A percentile compares a stretch with the other conserved stretches of the same genome.
These are phyloP conservation scores for Fusarium kyushuense DNA, from an alignment of 2,329 filamentous ascomycete genomes.

Conservation along the genomic window DNA sequence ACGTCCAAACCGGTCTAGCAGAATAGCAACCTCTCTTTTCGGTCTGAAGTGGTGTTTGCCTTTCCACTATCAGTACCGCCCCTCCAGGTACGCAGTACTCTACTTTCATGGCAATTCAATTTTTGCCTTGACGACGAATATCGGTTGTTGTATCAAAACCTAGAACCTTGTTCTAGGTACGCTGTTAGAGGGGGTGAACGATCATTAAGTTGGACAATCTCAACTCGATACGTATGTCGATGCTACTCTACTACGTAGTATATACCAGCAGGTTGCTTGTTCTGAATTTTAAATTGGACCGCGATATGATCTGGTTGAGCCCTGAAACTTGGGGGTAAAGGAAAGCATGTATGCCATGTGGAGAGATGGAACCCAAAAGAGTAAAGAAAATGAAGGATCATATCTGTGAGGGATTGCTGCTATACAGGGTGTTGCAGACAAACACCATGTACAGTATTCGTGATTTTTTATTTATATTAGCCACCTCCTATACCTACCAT, in stretches of 20 bases:
- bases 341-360: constrained; percentile 29
- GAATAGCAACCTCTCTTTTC: constrained; percentile 25
- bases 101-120: not conserved
- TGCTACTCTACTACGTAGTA: constrained; percentile 16
- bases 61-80: constrained; percentile 1
- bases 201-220: constrained; percentile 8
- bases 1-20: constrained; percentile 32
- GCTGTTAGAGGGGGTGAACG: not conserved
- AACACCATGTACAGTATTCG: not conserved
- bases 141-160: constrained; percentile 2
- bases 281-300: constrained; percentile 19
- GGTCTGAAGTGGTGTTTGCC: constrained; percentile 11
- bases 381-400: constrained; percentile 31
- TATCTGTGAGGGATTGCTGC: constrained; percentile 2
- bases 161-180: constrained; percentile 4
- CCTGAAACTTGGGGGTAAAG: constrained; percentile 36
- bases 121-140: not conserved
- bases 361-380: constrained; percentile 16
- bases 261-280: not conserved
- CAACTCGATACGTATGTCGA: constrained; percentile 6
- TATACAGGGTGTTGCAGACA: constrained; percentile 9
- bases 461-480: not conserved
- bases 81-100: not conserved
- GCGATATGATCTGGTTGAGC: constrained; percentile 19
- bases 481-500: not conserved